Conservation (phyloP, 108 stramenopile genomes). For the Pseudonitzschia multistriata region DNA sequence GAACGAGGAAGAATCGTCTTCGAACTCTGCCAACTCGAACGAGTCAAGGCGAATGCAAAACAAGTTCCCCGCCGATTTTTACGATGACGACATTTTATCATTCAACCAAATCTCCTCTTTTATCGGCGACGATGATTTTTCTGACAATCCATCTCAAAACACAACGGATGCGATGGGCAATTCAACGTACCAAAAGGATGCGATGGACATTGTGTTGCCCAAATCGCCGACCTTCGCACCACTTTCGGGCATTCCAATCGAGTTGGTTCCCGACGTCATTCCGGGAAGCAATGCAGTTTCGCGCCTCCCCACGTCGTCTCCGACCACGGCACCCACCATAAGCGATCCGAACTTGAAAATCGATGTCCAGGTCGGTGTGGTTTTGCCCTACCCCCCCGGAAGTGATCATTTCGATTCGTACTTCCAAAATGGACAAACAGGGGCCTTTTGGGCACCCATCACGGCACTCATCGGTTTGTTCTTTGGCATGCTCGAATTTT, state of each 20-base stretch:
- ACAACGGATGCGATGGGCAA: background rate
- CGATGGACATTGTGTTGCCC: background rate
- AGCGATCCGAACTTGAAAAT: constrained; percentile 28
- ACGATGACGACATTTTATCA: background rate
- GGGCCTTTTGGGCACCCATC: constrained; percentile 32
- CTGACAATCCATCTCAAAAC: background rate
- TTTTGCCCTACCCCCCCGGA: constrained; percentile 24
- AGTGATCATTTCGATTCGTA: constrained; percentile 17
- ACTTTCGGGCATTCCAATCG: background rate
- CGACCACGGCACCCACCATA: constrained; percentile 22
- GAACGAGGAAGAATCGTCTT: too few relatives aligned
- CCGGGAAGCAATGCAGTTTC: constrained; percentile 15
- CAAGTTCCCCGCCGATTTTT: background rate
- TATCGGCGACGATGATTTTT: too few relatives aligned
- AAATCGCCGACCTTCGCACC: background rate
- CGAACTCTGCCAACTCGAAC: too few relatives aligned
- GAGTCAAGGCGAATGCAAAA: too few relatives aligned
- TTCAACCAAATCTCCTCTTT: too few relatives aligned
- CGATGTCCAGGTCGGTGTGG: constrained; percentile 16
- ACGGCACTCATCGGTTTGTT: constrained; percentile 25
- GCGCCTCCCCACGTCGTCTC: constrained; percentile 21
- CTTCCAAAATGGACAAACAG: constrained; percentile 32
- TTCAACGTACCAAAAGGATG: background rate
- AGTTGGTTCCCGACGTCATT: constrained; percentile 13
- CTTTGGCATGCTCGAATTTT: constrained; percentile 20